Evolutionary conservation across 352 stramenopile species (phyloP), one percentile per base, ranked within the genome.

Genomic region (Phytophthora europaea): DNA sequence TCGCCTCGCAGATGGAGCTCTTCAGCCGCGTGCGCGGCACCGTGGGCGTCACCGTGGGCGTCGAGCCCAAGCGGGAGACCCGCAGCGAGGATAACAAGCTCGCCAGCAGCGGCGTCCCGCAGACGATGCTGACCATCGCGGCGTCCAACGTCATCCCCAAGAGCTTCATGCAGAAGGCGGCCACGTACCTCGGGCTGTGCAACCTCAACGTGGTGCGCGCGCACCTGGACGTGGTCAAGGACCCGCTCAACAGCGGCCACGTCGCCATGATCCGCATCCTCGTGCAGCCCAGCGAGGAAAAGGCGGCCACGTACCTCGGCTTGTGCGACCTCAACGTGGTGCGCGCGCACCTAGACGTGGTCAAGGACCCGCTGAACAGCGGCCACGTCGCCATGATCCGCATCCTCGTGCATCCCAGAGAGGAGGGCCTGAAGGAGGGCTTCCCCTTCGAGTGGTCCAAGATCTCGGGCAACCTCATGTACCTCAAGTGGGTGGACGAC

Each of bases 311-410:
- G 5, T 97, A 97, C 70, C 82, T 99, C 12, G 98, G 89, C 65
- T 75, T 98, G 23, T 97, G 98, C 82, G 86, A 97, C 70, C 89
- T 99, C 72, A 98, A 99, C 79, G 96, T 99, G 20, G 81, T 97
- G 28, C 91, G 96, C 48, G 96, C 97, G 20, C 97, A 99, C 76
- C 80, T 99, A 60, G 97, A 99, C 72, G 91, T 98, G 31, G 90
- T 99, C 5, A 80, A 94, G 33, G 93, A 99, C 85, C 90, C 68
- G 13, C 26, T 67, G 33, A 75, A 90, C 48, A 78, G 84, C 58
- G 85, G 78, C 28, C 86, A 89, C 53, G 87, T 95, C 15, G 86
- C 85, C 47, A 91, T 95, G 84, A 86, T 94, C 61, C 88, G 88
- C 18, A 95, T 95, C 67, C 82, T 95, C 31, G 88, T 95, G 26